Conservation (phyloP, 2,329 filamentous ascomycete species). For the Fusarium phyllophilum region DNA sequence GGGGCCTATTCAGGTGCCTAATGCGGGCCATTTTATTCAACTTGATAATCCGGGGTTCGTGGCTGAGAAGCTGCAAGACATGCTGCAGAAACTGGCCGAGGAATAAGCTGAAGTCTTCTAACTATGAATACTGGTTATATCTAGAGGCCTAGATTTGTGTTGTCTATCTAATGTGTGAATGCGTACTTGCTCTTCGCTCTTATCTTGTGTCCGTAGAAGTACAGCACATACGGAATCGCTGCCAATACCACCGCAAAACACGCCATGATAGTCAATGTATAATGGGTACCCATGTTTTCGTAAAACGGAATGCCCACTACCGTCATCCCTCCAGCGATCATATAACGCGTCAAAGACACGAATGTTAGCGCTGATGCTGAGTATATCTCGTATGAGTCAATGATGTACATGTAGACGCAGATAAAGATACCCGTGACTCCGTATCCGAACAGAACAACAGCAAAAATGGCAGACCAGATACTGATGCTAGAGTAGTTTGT, state of each 20-base stretch:
- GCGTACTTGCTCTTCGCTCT: conserved; percentile 38
- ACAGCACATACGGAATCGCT: conserved; percentile 46
- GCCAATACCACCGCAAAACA: conserved; percentile 44
- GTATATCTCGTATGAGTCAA: conserved; percentile 49
- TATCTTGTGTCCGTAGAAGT: conserved; percentile 36
- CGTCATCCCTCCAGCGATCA: conserved; percentile 48
- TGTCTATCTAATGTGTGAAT: not conserved
- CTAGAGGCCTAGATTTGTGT: not conserved
- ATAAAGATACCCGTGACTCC: conserved; percentile 48
- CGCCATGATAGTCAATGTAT: conserved; percentile 48
- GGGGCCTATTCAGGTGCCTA: conserved; percentile 29
- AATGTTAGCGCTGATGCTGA: conserved; percentile 49
- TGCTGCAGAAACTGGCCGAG: conserved; percentile 10
- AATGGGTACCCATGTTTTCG: conserved; percentile 47
- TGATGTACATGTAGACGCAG: conserved; percentile 51
- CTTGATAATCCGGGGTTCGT: conserved; percentile 61
- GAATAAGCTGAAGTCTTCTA: not conserved
- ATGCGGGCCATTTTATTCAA: conserved; percentile 54
- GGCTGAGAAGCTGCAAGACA: conserved; percentile 28
- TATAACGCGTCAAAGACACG: conserved; percentile 46
- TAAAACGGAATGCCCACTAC: conserved; percentile 50
- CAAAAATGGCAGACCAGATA: conserved; percentile 58
- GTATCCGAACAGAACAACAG: conserved; percentile 56
- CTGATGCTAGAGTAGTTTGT: conserved; percentile 53
- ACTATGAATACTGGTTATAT: not conserved